phyloP scores from a whole-genome alignment of 208 protist genomes.

The Acanthamoeba castellanii region DNA sequence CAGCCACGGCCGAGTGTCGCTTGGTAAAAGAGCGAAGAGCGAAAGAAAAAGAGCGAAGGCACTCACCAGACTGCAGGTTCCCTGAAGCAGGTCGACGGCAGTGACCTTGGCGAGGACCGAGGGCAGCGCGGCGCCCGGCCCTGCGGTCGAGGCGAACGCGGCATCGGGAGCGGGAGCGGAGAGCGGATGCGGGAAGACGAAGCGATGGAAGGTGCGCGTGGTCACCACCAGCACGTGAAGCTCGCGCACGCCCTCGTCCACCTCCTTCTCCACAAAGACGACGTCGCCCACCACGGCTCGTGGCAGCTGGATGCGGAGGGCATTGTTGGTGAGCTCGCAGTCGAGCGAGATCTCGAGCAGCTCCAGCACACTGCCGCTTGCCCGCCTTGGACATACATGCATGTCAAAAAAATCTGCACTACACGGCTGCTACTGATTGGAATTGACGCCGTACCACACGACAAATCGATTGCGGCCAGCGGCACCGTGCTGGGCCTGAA shows the following conservation, averaged over 20 bases:
- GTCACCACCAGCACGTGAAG: conserved; percentile 67
- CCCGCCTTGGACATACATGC: not conserved
- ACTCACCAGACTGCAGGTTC: conserved; percentile 29
- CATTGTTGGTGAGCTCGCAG: conserved; percentile 59
- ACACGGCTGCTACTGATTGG: not conserved
- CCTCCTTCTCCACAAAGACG: conserved; percentile 44
- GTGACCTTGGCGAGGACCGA: conserved; percentile 63
- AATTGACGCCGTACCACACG: not conserved
- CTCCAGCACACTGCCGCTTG: conserved; percentile 42
- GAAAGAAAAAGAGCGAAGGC: not conserved
- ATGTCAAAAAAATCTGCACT: not conserved
- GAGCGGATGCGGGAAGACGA: conserved; percentile 55
- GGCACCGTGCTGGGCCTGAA: not conserved
- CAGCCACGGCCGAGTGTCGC: not conserved
- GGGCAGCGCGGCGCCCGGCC: not conserved
- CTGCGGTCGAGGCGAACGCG: not conserved
- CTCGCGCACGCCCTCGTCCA: not conserved
- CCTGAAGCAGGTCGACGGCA: not conserved
- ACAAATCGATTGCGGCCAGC: conserved; percentile 63
- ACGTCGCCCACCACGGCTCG: conserved; percentile 60
- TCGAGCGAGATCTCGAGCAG: conserved; percentile 69
- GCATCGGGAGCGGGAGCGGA: conserved; percentile 7
- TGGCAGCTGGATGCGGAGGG: conserved; percentile 61
- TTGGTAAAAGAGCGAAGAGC: not conserved
- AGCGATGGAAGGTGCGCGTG: conserved; percentile 74